Base-by-base conservation (phyloP, 176 grass and related monocot genomes). In the Aegilops sharonensis region DNA sequence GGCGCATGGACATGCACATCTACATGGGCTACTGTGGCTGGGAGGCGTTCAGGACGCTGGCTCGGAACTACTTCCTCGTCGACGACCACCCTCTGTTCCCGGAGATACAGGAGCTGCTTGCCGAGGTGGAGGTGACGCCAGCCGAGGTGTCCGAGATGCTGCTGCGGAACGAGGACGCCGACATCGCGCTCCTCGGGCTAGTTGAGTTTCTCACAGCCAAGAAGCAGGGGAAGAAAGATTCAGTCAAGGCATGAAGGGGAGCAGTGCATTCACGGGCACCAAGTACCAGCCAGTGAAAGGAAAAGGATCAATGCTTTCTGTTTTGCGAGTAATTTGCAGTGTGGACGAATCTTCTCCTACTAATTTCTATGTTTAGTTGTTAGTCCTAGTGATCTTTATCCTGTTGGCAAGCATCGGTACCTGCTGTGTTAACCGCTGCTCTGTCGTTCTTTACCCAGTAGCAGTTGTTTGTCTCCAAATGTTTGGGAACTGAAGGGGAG, bases 1-100 rank as follows among this genome's bases (percentile, higher is more conserved):
- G 90, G 0, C 81, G 92, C 35, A 97, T 94, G 95, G 95, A 94
- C 91, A 84, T 92, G 78, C 89, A 97, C 81, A 29, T 94, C 82
- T 85, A 85, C 76, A 89, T 89, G 82, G 77, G 87, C 57, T 85
- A 80, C 87, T 89, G 82, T 43, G 42, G 76, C 68, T 85, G 87
- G 76, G 87, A 89, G 18, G 87, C 87, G 0, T 89, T 89, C 87
- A 89, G 42, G 82, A 89, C 76, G 68, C 87, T 89, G 8, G 87
- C 81, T 2, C 31, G 8, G 4, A 85, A 89, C 87, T 85, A 80
- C 68, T 80, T 74, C 77, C 9, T 57, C 57, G 2, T 89, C 68
- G 87, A 80, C 82, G 82, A 85, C 57, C 87, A 89, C 32, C 11
- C 31, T 14, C 29, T 79, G 39, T 84, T 84, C 81, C 36, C 37